These are phyloP conservation scores for Theobroma grandiflorum DNA, from an alignment of 441 rosid species.

Conservation along the genomic window DNA sequence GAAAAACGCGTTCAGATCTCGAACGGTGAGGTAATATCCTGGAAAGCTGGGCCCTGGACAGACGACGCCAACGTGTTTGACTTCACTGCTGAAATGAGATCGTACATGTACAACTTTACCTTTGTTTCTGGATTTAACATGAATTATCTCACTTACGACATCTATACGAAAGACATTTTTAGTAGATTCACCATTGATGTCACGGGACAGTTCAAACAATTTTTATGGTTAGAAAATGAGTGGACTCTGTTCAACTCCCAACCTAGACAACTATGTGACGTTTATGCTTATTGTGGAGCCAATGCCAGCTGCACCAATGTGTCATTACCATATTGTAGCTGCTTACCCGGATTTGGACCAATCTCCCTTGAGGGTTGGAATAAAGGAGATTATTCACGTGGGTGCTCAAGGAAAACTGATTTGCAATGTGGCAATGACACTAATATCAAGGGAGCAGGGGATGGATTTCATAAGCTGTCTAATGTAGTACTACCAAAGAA, in stretches of 20 bases:
- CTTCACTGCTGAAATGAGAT: background rate
- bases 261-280: background rate
- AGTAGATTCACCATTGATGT: background rate
- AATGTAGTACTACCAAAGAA: slow-evolving; percentile 21
- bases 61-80: background rate
- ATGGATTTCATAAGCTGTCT: slow-evolving; percentile 10
- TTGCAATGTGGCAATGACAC: background rate
- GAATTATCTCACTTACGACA: slow-evolving; percentile 4
- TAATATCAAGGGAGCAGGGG: slow-evolving; percentile 3
- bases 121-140: background rate
- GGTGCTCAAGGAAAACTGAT: slow-evolving; percentile 16
- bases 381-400: background rate
- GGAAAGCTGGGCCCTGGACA: background rate
- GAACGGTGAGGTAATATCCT: background rate
- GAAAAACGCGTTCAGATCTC: background rate
- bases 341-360: slow-evolving; percentile 22
- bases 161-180: background rate
- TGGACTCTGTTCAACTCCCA: background rate
- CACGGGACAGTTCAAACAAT: background rate
- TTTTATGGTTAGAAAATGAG: background rate
- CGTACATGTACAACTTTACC: background rate
- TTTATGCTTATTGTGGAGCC: slow-evolving; percentile 19
- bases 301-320: slow-evolving; percentile 1
- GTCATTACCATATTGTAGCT: background rate
- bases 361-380: background rate